phyloP scores from a whole-genome alignment of 73 alveolate species.

The Uronychia binucleata region DNA sequence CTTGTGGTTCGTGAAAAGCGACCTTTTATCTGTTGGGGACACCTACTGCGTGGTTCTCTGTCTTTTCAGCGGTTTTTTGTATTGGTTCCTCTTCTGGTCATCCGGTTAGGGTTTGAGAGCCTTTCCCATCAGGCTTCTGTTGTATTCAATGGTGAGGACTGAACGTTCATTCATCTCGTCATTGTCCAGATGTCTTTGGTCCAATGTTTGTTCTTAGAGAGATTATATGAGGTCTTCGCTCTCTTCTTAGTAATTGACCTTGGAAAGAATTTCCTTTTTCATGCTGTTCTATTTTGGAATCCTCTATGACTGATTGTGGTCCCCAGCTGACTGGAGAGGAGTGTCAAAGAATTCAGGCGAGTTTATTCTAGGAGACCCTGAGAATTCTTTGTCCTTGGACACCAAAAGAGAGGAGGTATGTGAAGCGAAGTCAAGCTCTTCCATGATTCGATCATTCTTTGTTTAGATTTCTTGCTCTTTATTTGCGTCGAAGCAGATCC shows the following conservation, averaged over 20 bases:
- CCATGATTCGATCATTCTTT: background rate
- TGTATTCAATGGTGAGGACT: background rate
- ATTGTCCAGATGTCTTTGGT: no score
- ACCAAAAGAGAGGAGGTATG: background rate
- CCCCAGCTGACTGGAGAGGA: background rate
- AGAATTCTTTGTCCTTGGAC: background rate
- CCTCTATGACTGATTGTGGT: background rate
- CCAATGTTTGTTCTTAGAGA: no score
- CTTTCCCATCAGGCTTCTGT: background rate
- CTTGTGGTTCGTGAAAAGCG: background rate
- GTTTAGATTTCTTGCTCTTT: background rate
- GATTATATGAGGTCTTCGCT: background rate
- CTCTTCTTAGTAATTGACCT: background rate
- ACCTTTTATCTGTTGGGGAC: background rate
- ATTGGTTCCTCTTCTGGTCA: no score
- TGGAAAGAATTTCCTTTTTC: background rate
- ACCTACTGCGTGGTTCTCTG: no score
- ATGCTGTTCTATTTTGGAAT: background rate
- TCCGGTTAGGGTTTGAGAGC: no score
- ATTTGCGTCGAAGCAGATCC: background rate
- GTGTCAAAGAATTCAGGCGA: background rate
- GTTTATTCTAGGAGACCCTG: background rate
- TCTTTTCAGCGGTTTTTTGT: no score
- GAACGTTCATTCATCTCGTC: no score
- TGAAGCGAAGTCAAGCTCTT: background rate